Conservation (phyloP, 345 rosid genomes). For the Lagerstroemia speciosa region DNA sequence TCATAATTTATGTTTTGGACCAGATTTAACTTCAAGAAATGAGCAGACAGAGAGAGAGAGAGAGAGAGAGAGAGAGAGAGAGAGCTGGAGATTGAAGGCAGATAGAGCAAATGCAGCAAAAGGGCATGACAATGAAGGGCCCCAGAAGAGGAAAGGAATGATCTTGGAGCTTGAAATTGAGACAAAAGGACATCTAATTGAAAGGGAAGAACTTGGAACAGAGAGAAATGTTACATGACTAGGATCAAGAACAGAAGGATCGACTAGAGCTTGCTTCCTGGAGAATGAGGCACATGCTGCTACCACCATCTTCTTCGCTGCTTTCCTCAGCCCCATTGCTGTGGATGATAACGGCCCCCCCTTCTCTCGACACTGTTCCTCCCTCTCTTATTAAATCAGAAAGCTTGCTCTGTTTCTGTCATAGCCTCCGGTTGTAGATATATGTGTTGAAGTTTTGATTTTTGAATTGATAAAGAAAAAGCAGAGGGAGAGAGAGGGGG, state of each 20-base stretch:
- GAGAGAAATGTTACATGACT: conserved; percentile 1
- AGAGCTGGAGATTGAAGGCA: neutral
- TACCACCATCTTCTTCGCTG: conserved; percentile 48
- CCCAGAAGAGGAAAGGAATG: conserved; percentile 2
- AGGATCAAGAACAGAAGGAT: conserved; percentile 13
- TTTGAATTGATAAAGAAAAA: neutral
- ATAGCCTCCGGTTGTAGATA: neutral
- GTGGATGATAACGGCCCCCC: neutral
- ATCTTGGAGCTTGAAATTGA: neutral
- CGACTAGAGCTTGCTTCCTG: conserved; percentile 26
- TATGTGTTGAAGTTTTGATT: neutral
- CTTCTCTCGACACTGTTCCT: neutral
- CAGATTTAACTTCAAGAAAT: neutral
- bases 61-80: no score
- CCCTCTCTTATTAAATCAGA: neutral
- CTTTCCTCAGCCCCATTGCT: conserved; percentile 37
- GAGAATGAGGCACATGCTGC: conserved; percentile 76
- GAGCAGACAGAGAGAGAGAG: no score
- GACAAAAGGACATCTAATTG: neutral
- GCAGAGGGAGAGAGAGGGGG: conserved; percentile 1
- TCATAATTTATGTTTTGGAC: no score
- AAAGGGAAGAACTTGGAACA: conserved; percentile 20
- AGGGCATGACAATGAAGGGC: neutral
- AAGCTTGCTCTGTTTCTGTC: neutral
- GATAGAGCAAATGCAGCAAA: neutral